phyloP scores from a whole-genome alignment of 768 basidiomycete species.

The Fomitopsis serialis region DNA sequence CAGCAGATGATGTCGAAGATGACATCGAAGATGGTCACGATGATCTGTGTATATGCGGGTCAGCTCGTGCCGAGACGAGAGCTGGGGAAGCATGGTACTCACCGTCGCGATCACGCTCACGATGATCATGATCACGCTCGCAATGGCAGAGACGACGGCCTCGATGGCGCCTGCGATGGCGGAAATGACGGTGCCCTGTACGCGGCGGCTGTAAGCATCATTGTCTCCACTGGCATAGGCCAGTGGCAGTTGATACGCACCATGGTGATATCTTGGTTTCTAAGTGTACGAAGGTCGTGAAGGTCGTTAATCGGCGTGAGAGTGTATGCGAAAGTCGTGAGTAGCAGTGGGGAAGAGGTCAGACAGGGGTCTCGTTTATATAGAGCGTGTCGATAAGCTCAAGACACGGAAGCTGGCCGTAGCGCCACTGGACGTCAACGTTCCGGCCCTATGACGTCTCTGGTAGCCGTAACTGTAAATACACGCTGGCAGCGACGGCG shows the following conservation, averaged over 20 bases:
- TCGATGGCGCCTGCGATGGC: constrained; percentile 61
- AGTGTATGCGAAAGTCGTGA: too few species aligned
- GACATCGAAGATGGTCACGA: constrained; percentile 59
- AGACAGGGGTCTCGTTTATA: too few species aligned
- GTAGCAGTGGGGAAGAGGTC: too few species aligned
- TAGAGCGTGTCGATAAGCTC: too few species aligned
- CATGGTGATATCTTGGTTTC: constrained; percentile 2
- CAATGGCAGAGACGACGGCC: constrained; percentile 56
- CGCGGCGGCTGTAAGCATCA: neutral
- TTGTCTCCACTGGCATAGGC: neutral
- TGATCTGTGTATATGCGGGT: constrained; percentile 35
- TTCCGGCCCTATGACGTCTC: too few species aligned
- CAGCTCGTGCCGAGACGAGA: neutral
- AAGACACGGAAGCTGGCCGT: too few species aligned
- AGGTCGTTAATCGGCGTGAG: too few species aligned
- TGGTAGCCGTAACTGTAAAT: too few species aligned
- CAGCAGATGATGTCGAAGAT: constrained; percentile 45
- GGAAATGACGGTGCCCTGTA: constrained; percentile 57
- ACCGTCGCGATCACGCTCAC: constrained; percentile 54
- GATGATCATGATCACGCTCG: constrained; percentile 53
- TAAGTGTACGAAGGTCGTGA: too few species aligned
- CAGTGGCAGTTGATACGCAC: constrained; percentile 1
- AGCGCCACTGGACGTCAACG: too few species aligned
- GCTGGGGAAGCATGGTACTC: constrained; percentile 16
- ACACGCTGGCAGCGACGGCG: too few species aligned